Evolutionary conservation across 2,329 filamentous ascomycete species (phyloP), one percentile per base, ranked within the genome.

Genomic region (Pestalotiopsis sp.): DNA sequence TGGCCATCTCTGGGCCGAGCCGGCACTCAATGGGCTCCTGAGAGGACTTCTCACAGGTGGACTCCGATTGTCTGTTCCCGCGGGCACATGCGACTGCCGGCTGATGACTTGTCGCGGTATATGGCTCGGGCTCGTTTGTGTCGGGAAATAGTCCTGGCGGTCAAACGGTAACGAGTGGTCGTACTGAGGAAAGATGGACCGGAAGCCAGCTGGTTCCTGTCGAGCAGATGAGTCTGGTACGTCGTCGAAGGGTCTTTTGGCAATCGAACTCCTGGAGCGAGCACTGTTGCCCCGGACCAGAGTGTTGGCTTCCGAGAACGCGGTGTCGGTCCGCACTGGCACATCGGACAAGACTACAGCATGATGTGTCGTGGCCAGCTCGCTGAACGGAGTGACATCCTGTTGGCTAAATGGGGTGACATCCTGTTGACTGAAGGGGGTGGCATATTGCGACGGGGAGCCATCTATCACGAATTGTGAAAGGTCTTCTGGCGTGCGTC

Each of bases 171-270:
- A 77, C 1, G 86, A 86, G 3, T 89, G 90, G 74, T 95, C 90
- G 76, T 94, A 94, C 38, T 87, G 85, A 7, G 92, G 92, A 74
- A 95, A 95, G 74, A 95, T 94, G 27, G 92, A 94, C 39, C 88
- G 86, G 74, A 92, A 85, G 0, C 86, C 81, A 5, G 81, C 69
- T 74, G 65, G 58, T 52, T 76, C 74, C 2, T 68, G 63, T 31
- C 71, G 70, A 71, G 78, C 65, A 25, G 75, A 72, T 4, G 75
- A 69, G 23, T 69, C 61, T 1, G 77, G 61, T 9, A 79, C 78
- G 27, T 82, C 81, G 31, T 75, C 76, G 4, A 85, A 74, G 17
- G 86, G 87, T 27, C 82, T 79, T 73, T 90, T 90, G 65, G 86
- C 85, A 72, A 89, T 89, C 23, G 87, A 90, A 76, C 80, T 86